phyloP scores from a whole-genome alignment of 2,329 filamentous ascomycete species.

The Pseudogymnoascus sp. region DNA sequence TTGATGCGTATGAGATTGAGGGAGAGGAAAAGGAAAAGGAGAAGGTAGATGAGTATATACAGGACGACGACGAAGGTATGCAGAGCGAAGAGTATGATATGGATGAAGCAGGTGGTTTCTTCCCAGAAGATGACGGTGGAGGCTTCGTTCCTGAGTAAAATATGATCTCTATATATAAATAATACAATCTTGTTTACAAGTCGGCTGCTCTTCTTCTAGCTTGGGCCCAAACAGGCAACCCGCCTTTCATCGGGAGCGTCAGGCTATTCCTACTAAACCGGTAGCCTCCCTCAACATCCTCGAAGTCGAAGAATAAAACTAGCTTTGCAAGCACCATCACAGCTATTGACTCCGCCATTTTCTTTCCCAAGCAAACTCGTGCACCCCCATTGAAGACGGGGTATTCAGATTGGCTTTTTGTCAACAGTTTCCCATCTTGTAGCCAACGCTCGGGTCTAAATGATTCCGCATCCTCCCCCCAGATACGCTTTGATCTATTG shows the following conservation, averaged over 20 bases:
- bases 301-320: constrained; percentile 43
- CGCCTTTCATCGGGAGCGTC: constrained; percentile 56
- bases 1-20: constrained; percentile 24
- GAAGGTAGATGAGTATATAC: constrained; percentile 23
- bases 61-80: constrained; percentile 28
- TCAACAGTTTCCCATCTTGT: constrained; percentile 33
- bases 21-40: constrained; percentile 32
- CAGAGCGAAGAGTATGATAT: constrained; percentile 39
- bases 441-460: constrained; percentile 54
- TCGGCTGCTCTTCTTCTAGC: neutral
- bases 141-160: constrained; percentile 8
- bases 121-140: constrained; percentile 27
- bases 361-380: constrained; percentile 53
- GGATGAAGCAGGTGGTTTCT: constrained; percentile 36
- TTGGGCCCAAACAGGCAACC: constrained; percentile 36
- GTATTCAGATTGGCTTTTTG: constrained; percentile 46
- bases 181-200: neutral
- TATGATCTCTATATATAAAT: neutral
- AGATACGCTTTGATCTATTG: constrained; percentile 47
- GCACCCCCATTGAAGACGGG: constrained; percentile 58
- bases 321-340: constrained; percentile 47
- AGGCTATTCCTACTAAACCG: constrained; percentile 52
- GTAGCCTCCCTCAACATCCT: constrained; percentile 31
- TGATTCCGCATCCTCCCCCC: constrained; percentile 47
- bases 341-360: constrained; percentile 54